These are phyloP conservation scores for Fonsecaea monophora DNA, from an alignment of 2,329 filamentous ascomycete genomes.

Conservation along the genomic window DNA sequence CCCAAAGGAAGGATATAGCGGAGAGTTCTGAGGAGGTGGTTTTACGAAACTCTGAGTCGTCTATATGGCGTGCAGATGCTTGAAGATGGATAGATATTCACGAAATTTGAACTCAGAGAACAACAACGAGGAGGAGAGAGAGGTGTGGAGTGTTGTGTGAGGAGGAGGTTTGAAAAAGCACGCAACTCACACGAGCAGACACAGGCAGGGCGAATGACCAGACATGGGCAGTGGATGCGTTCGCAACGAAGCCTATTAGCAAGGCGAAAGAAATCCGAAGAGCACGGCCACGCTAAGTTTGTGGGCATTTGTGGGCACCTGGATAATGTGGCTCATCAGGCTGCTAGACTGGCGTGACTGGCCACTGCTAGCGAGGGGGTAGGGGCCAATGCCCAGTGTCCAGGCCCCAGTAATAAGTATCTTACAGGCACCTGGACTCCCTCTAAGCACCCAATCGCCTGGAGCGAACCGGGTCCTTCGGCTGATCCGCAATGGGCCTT, in stretches of 20 bases:
- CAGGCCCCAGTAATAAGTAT: neutral
- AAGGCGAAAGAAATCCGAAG: slow-evolving; percentile 4
- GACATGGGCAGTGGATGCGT: slow-evolving; percentile 1
- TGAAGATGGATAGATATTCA: neutral
- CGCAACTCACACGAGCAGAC: neutral
- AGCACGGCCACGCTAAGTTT: neutral
- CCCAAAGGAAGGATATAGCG: slow-evolving; percentile 11
- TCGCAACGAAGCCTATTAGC: neutral
- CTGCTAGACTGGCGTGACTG: neutral
- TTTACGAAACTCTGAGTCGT: slow-evolving; percentile 1
- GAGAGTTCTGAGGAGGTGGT: slow-evolving; percentile 8
- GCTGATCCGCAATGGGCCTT: neutral
- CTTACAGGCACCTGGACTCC: neutral
- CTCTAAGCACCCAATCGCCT: neutral
- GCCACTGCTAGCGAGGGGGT: no score
- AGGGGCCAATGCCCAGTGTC: neutral
- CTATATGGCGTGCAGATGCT: neutral
- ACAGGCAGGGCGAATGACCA: neutral
- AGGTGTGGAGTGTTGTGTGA: neutral
- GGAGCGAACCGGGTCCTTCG: neutral
- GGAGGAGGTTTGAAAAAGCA: neutral
- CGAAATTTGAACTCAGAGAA: neutral
- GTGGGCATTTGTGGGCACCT: slow-evolving; percentile 2
- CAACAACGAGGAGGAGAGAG: neutral
- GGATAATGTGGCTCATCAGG: neutral